Percentiles rank a stretch among this genome's conserved stretches.
phyloP scores from a whole-genome alignment of 495 filamentous ascomycete genomes.

The Penicillium bovifimosum region DNA sequence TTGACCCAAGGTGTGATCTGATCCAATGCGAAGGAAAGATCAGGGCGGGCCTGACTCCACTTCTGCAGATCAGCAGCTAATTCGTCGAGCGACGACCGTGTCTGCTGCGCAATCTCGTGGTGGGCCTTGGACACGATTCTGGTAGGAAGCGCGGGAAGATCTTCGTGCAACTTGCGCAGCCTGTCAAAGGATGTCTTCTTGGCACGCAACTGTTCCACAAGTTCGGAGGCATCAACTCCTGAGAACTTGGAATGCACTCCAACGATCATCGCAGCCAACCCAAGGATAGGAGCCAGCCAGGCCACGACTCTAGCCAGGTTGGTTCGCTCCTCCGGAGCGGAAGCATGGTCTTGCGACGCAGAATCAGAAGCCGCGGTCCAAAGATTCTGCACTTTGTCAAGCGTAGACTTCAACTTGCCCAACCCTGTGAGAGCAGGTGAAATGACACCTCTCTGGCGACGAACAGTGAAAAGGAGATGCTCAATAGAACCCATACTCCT shows the following conservation, averaged over 20 bases:
- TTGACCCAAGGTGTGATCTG: slow-evolving; percentile 52
- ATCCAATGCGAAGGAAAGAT: slow-evolving; percentile 56
- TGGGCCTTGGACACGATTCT: slow-evolving; percentile 46
- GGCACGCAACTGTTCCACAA: slow-evolving; percentile 39
- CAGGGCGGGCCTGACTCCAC: slow-evolving; percentile 44
- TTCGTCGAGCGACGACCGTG: slow-evolving; percentile 36
- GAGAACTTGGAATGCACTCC: slow-evolving; percentile 59
- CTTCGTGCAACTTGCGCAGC: slow-evolving; percentile 35
- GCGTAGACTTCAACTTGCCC: slow-evolving; percentile 28
- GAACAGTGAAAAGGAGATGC: slow-evolving; percentile 61
- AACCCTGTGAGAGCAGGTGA: slow-evolving; percentile 38
- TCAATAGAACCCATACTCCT: slow-evolving; percentile 79
- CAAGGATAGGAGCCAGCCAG: slow-evolving; percentile 49
- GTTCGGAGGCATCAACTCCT: slow-evolving; percentile 34
- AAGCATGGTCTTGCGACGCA: slow-evolving; percentile 23
- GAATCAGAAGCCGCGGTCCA: slow-evolving; percentile 35
- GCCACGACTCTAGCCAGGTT: slow-evolving; percentile 27
- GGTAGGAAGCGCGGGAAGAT: slow-evolving; percentile 49
- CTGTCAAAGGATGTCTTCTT: slow-evolving; percentile 45
- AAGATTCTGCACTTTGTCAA: slow-evolving; percentile 36
- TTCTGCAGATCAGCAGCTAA: slow-evolving; percentile 41
- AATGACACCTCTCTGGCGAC: slow-evolving; percentile 60
- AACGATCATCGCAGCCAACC: slow-evolving; percentile 40
- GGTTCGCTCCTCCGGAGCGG: slow-evolving; percentile 16
- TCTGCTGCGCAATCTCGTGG: slow-evolving; percentile 38